Evolutionary conservation across 192 early-diverging fungal genomes (phyloP), one percentile per base, ranked within the genome.

Genomic region (Diversispora eburnea): DNA sequence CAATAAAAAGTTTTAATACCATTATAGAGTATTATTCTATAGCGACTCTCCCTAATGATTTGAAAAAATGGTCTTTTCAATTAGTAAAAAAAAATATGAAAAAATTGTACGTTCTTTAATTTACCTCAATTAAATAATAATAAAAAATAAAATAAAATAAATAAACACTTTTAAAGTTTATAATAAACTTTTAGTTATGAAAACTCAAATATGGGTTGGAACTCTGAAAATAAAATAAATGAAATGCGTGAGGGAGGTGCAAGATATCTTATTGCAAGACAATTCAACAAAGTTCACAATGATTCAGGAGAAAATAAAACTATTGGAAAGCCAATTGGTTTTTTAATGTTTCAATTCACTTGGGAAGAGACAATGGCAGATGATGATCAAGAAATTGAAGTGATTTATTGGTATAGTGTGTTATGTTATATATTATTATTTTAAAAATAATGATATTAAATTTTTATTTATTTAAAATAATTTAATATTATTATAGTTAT

Each of bases 341-440:
- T 73, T 46, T n/a, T 64, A 0, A 79, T 87, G 73, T 89, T 88
- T 65, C 85, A 89, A 69, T 82, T 89, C 61, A 77, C 79, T 8
- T 75, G 78, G 75, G 86, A 89, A 78, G 87, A 88, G 43, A 84
- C 81, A 1, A 82, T 80, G 80, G 60, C 58, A 52, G 86, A 85
- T 65, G 85, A 83, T 54, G 77, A 82, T 22, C 8, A 22, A n/a
- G 72, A 78, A 55, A 77, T 71, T 17, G 78, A 84, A 62, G 81
- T 80, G n/a, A 80, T 86, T 13, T 90, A 90, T 76, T 90, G 88
- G 88, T 88, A 86, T 73, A 49, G 55, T 55, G 39, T 67, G 46
- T 66, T 62, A 70, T 17, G 15, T 1, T 8, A 15, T 6, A 39
- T 45, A n/a, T 33, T 64, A 33, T 56, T 25, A 43, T 42, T 54